Percentiles rank a stretch among this genome's conserved stretches.
phyloP scores from a whole-genome alignment of 345 rosid genomes.

The Mallotus nudiflorus region DNA sequence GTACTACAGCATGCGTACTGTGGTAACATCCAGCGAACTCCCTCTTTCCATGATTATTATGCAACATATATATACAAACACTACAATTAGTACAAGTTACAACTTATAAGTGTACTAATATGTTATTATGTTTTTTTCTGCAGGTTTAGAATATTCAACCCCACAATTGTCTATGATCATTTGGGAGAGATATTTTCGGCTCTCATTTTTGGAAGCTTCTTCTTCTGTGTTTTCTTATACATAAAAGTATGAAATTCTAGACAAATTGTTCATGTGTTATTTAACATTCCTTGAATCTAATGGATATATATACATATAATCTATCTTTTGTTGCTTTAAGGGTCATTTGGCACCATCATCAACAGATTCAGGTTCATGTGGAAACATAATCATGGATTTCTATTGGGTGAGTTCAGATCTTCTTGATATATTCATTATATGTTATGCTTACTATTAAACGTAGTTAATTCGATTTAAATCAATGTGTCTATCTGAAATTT shows the following conservation, averaged over 20 bases:
- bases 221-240: slow-evolving; percentile 85
- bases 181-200: slow-evolving; percentile 96
- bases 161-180: slow-evolving; percentile 83
- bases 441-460: not conserved
- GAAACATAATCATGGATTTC: slow-evolving; percentile 88
- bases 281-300: slow-evolving; percentile 20
- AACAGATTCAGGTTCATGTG: slow-evolving; percentile 88
- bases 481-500: not conserved
- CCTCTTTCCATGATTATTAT: not conserved
- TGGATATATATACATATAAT: slow-evolving; percentile 11
- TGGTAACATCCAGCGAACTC: not conserved
- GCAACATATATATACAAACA: not conserved
- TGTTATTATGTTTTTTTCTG: slow-evolving; percentile 22
- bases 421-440: slow-evolving; percentile 1
- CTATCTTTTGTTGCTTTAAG: slow-evolving; percentile 32
- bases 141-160: slow-evolving; percentile 96
- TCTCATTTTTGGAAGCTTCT: slow-evolving; percentile 82
- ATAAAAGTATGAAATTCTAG: slow-evolving; percentile 60
- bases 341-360: slow-evolving; percentile 96
- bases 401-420: slow-evolving; percentile 77
- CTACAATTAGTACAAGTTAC: not conserved
- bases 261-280: slow-evolving; percentile 15
- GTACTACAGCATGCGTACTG: not conserved
- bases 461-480: not conserved
- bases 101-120: not conserved